These are phyloP conservation scores for Backusella westeae DNA, from an alignment of 192 early-diverging fungal species.

Conservation along the genomic window DNA sequence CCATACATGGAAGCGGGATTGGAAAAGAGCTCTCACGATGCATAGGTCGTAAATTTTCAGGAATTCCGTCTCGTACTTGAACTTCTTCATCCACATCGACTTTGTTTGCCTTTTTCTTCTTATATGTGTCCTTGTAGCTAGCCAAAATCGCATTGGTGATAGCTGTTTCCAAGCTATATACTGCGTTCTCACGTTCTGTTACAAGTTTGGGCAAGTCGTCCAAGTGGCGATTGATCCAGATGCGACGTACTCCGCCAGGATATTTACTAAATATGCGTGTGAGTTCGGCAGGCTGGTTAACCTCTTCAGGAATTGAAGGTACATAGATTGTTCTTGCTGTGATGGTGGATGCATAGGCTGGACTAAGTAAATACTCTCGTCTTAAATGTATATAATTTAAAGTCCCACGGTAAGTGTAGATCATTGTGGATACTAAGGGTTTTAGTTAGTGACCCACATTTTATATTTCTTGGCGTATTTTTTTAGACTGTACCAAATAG, in stretches of 20 bases:
- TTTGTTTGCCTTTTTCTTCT: background rate
- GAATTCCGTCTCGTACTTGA: conserved; percentile 17
- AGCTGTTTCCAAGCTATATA: conserved; percentile 48
- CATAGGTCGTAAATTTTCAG: conserved; percentile 47
- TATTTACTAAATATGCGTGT: conserved; percentile 55
- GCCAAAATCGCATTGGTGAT: conserved; percentile 48
- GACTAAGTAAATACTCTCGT: conserved; percentile 57
- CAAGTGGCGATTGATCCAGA: conserved; percentile 61
- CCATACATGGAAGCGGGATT: conserved; percentile 46
- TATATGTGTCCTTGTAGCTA: conserved; percentile 38
- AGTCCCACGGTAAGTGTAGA: conserved; percentile 55
- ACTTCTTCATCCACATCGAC: conserved; percentile 7
- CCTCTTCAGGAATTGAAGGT: conserved; percentile 59
- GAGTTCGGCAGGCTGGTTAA: conserved; percentile 48
- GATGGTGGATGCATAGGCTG: conserved; percentile 41
- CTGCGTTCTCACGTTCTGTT: conserved; percentile 48
- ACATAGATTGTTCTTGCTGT: conserved; percentile 67
- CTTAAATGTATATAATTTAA: conserved; percentile 59
- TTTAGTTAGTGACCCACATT: background rate
- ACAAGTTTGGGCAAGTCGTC: conserved; percentile 45
- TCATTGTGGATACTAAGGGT: background rate
- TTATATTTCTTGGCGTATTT: background rate
- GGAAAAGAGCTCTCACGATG: conserved; percentile 48
- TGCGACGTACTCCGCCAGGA: conserved; percentile 62
- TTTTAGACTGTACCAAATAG: conserved; percentile 44